Conservation (phyloP, 768 basidiomycete species). For the Tremella fuciformis region DNA sequence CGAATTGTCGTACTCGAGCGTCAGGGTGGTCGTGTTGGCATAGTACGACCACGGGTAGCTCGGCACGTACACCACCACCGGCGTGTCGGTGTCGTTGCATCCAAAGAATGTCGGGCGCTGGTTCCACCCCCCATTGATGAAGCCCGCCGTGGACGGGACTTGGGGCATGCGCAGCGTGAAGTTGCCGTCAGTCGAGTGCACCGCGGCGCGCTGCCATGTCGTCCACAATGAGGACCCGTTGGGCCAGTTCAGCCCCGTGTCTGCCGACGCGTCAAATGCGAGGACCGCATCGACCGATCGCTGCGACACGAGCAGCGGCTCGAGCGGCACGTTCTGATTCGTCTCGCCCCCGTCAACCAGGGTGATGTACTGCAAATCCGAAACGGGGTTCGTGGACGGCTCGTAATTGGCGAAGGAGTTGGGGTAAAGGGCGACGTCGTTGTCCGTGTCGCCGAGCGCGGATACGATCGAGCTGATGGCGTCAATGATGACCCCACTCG, state of each 20-base stretch:
- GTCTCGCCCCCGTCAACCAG: slow-evolving; percentile 51
- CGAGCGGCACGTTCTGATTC: slow-evolving; percentile 62
- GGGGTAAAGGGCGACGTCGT: slow-evolving; percentile 50
- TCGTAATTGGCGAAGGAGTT: slow-evolving; percentile 50
- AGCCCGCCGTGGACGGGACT: slow-evolving; percentile 47
- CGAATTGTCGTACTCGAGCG: slow-evolving; percentile 61
- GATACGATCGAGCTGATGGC: slow-evolving; percentile 42
- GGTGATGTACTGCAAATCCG: slow-evolving; percentile 41
- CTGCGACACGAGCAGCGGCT: slow-evolving; percentile 67
- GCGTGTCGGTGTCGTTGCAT: slow-evolving; percentile 58
- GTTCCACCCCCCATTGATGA: slow-evolving; percentile 48
- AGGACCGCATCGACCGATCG: slow-evolving; percentile 72
- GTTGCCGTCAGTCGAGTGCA: slow-evolving; percentile 22
- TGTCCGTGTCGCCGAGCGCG: slow-evolving; percentile 35
- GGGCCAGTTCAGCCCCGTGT: slow-evolving; percentile 60
- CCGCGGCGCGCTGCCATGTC: slow-evolving; percentile 33
- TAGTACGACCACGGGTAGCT: slow-evolving; percentile 59
- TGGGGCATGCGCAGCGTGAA: slow-evolving; percentile 44
- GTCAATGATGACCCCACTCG: slow-evolving; percentile 32
- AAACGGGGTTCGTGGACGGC: slow-evolving; percentile 40
- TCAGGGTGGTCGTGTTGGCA: slow-evolving; percentile 53
- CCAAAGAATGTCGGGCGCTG: slow-evolving; percentile 45
- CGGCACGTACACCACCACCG: slow-evolving; percentile 71
- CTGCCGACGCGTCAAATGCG: slow-evolving; percentile 63
- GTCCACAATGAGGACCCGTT: slow-evolving; percentile 62